Conservation (phyloP, 305 asterid species). For the Fraxinus dipetala region DNA sequence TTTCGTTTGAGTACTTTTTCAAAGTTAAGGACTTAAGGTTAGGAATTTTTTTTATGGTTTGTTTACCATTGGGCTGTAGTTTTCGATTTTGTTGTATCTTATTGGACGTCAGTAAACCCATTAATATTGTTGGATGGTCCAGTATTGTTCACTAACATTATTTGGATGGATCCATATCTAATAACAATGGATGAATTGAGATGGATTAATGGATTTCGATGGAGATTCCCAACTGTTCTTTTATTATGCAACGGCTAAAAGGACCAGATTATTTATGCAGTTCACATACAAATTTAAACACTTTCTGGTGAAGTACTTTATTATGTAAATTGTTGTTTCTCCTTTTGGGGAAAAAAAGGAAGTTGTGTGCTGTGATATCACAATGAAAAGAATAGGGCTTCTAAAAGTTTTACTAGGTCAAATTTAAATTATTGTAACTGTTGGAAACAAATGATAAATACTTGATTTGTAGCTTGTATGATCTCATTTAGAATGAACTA, state of each 20-base stretch:
- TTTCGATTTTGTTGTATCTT: not conserved
- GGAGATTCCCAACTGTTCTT: not conserved
- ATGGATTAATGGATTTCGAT: not conserved
- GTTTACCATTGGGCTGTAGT: not conserved
- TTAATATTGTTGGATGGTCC: not conserved
- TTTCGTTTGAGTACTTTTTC: not conserved
- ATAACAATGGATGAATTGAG: not conserved
- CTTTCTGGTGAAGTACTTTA: not conserved
- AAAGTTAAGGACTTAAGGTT: not conserved
- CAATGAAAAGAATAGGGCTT: not conserved
- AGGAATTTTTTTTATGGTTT: not conserved
- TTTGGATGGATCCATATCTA: not conserved
- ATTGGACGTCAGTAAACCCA: not conserved
- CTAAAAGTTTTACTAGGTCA: not conserved
- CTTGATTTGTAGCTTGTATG: not conserved
- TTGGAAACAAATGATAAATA: not conserved
- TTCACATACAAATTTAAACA: not conserved
- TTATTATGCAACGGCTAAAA: not conserved
- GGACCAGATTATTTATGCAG: not conserved
- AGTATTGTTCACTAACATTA: not conserved
- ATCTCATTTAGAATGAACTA: not conserved
- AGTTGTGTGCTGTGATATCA: not conserved
- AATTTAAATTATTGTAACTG: not conserved
- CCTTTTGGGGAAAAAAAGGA: not conserved
- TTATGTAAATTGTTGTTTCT: not conserved